Conservation (phyloP, 352 stramenopile species). For the Globisporangium solare region DNA sequence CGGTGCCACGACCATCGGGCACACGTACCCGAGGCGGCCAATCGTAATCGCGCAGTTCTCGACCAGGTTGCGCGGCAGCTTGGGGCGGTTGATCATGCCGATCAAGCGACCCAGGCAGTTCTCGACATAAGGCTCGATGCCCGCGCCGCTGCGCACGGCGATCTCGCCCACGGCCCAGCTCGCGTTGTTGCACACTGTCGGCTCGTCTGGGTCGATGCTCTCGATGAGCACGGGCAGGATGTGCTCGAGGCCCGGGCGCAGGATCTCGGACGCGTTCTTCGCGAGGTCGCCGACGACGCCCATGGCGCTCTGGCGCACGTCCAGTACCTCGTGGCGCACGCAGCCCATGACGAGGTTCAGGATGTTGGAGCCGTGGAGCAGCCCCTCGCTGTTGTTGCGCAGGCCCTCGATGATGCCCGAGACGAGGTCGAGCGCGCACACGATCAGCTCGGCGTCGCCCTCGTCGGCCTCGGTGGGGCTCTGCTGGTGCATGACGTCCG, state of each 20-base stretch:
- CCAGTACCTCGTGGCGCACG: conserved; percentile 80
- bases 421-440: conserved; percentile 86
- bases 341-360: conserved; percentile 86
- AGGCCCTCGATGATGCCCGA: conserved; percentile 88
- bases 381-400: conserved; percentile 59
- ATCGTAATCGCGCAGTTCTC: conserved; percentile 91
- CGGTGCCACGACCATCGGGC: conserved; percentile 72
- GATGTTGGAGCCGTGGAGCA: conserved; percentile 82
- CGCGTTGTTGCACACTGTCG: conserved; percentile 91
- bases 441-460: conserved; percentile 86
- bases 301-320: conserved; percentile 88
- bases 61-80: conserved; percentile 82
- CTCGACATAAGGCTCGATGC: conserved; percentile 84
- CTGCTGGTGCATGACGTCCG: conserved; percentile 75
- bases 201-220: conserved; percentile 85
- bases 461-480: conserved; percentile 75
- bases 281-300: conserved; percentile 86
- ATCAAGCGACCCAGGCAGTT: conserved; percentile 64
- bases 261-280: conserved; percentile 73
- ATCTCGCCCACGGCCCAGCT: conserved; percentile 91
- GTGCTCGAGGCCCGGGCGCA: conserved; percentile 67
- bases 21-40: conserved; percentile 83
- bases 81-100: conserved; percentile 85
- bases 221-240: conserved; percentile 83
- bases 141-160: conserved; percentile 73